Evolutionary conservation across 495 filamentous ascomycete species (phyloP).

Genomic region (Tuber microsphaerosporum): DNA sequence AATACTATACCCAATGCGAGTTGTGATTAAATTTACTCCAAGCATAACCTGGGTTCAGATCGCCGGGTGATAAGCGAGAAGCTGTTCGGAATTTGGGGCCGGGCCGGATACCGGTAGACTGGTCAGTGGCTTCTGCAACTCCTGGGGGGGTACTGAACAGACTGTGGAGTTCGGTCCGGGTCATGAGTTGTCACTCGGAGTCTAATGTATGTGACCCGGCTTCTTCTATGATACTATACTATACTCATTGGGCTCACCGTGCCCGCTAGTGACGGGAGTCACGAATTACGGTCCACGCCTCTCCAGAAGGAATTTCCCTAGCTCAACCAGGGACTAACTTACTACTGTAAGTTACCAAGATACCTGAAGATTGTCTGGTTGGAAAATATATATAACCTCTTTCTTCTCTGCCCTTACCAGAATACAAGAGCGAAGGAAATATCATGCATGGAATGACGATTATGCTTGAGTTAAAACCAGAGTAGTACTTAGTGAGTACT

Average conservation of each 20-base stretch:
- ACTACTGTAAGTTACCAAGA: neutral
- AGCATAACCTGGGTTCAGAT: neutral
- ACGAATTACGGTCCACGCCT: neutral
- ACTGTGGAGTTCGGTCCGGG: neutral
- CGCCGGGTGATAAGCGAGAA: neutral
- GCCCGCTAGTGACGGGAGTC: neutral
- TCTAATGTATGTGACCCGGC: neutral
- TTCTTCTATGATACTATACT: neutral
- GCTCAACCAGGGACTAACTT: rapidly evolving
- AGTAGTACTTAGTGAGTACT: too few relatives aligned
- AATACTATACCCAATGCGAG: neutral
- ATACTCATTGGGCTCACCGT: too few relatives aligned
- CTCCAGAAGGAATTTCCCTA: neutral
- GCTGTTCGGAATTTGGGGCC: neutral
- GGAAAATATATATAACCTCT: neutral
- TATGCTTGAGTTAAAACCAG: too few relatives aligned
- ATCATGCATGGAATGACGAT: too few relatives aligned
- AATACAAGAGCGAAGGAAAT: too few relatives aligned
- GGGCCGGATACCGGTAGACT: neutral
- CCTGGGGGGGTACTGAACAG: neutral
- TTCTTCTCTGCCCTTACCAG: neutral
- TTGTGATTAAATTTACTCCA: neutral
- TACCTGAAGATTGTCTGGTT: neutral
- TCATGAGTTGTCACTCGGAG: neutral
- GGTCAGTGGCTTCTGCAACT: neutral